Conservation (phyloP, 2,329 filamentous ascomycete species). For the Exophiala lecanii-corni region DNA sequence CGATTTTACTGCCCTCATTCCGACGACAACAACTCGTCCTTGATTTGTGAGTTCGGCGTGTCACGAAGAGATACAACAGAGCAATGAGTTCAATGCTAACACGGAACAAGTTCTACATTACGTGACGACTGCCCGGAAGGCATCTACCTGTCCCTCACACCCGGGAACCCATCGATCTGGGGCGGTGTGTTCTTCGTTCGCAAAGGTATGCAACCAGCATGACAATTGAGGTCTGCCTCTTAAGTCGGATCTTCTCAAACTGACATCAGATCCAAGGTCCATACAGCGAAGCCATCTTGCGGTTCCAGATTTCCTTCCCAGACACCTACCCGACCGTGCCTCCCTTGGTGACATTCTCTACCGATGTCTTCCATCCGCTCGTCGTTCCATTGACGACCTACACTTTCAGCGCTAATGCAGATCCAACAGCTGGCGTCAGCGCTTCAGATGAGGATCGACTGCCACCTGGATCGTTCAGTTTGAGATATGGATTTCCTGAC, state of each 20-base stretch:
- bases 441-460: constrained; percentile 77
- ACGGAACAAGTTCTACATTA: constrained; percentile 62
- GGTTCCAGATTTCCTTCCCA: constrained; percentile 86
- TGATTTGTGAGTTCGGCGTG: constrained; percentile 64
- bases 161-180: constrained; percentile 77
- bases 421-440: constrained; percentile 62
- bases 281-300: constrained; percentile 79
- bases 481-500: constrained; percentile 82
- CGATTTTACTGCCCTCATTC: constrained; percentile 43
- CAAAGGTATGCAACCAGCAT: too few species aligned
- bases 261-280: too few species aligned
- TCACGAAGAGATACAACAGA: constrained; percentile 5
- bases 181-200: constrained; percentile 87
- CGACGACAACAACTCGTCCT: constrained; percentile 72
- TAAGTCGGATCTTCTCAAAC: too few species aligned
- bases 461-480: constrained; percentile 82
- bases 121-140: constrained; percentile 80
- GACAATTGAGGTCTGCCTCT: too few species aligned
- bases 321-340: constrained; percentile 70
- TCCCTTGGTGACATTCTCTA: constrained; percentile 80
- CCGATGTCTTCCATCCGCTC: constrained; percentile 91
- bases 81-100: constrained; percentile 12
- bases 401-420: constrained; percentile 71
- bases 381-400: constrained; percentile 92
- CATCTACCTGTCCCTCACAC: constrained; percentile 78